Evolutionary conservation across 148 eudicot species (phyloP), one percentile per base, ranked within the genome.

Genomic region (Chenopodium formosanum): DNA sequence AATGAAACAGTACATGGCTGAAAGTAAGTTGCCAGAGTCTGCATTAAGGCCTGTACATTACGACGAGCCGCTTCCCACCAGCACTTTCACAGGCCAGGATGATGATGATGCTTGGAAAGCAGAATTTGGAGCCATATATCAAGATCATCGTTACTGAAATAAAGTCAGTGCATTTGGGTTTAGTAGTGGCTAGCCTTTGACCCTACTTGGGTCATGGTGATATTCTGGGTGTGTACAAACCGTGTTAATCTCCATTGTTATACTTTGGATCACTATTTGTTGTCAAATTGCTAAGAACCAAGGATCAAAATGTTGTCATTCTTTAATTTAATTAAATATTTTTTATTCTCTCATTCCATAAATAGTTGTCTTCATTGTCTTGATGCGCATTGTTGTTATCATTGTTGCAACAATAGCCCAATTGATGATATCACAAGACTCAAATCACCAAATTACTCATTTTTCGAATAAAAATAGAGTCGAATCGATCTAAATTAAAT

Each of bases 1-100:
- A 34, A 92, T 97, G 98, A 97, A 97, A 82, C 95, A 94, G 79
- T 94, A 92, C 86, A 90, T 96, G 84, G 99, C 94, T 2, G 99
- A 90, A 83, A 95, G 99, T 87, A 83, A 93, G 71, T 79, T 97
- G 72, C 99, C 99, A 7, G 92, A 92, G 83, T 85, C 94, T 80
- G 99, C 99, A 62, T 67, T 97, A 47, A 75, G 88, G 74, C 90
- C 88, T 68, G 72, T 91, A 17, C 93, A 84, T 48, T 87, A 85
- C 52, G 91, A 91, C 27, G 95, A 94, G 76, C 86, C 91, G 4
- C 87, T 90, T 56, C 86, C 90, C 22, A 81, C 84, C 53, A 81
- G 88, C 77, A 81, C 78, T 27, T 75, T 44, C 84, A 74, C 79
- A 22, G 23, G 64, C 67, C 48, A 47, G 50, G 75, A 85, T 60